A percentile compares a stretch with the other conserved stretches of the same genome.
Conservation (phyloP, 1,139 yeast species). For the Scheffersomyces titani region DNA sequence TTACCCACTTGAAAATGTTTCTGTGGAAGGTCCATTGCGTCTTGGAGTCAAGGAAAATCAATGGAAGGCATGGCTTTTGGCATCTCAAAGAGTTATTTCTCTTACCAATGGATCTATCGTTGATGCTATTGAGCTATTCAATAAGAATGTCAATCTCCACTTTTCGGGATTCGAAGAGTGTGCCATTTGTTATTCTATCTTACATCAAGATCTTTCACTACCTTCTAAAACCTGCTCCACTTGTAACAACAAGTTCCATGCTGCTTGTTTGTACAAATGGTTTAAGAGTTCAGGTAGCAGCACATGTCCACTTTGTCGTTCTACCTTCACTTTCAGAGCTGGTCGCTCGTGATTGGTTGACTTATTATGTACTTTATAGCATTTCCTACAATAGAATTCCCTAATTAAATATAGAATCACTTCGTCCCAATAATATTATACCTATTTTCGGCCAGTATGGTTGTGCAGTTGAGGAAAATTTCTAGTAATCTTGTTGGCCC, state of each 20-base stretch:
- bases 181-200: constrained; percentile 90
- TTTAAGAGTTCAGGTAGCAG: constrained; percentile 90
- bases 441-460: background rate
- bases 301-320: constrained; percentile 92
- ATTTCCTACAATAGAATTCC: background rate
- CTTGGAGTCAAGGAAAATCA: constrained; percentile 90
- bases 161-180: constrained; percentile 95
- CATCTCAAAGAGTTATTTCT: constrained; percentile 79
- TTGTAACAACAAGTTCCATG: constrained; percentile 91
- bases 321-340: constrained; percentile 58
- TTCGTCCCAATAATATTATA: background rate
- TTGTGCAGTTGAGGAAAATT: background rate
- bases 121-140: constrained; percentile 81
- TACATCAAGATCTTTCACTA: constrained; percentile 87
- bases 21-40: constrained; percentile 75
- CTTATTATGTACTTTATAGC: background rate
- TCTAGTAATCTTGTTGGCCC: constrained; percentile 24
- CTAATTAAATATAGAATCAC: background rate
- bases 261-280: constrained; percentile 98
- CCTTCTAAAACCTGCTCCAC: constrained; percentile 89
- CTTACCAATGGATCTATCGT: constrained; percentile 77
- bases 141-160: constrained; percentile 77
- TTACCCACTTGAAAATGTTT: constrained; percentile 74
- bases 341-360: constrained; percentile 1
- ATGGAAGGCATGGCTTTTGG: constrained; percentile 95